Evolutionary conservation across 2,329 filamentous ascomycete species (phyloP), one percentile per base, ranked within the genome.

Genomic region (Thelonectria rubi): DNA sequence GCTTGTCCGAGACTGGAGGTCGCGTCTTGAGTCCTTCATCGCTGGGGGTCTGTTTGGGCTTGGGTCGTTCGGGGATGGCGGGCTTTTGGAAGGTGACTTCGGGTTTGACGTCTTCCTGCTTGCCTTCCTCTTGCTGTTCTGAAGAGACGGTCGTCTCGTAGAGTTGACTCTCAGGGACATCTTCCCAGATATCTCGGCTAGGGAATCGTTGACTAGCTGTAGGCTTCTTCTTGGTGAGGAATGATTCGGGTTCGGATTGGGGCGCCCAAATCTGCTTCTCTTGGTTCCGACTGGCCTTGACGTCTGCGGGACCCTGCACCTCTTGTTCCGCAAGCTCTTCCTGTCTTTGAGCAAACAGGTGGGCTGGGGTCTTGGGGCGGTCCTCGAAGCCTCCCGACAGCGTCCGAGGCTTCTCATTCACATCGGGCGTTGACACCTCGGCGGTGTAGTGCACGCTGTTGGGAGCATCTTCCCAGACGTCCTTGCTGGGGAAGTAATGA

Each of bases 401-500:
- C 64, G 68, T 73, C 75, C 71, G 66, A 77, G 72, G 65, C 88
- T 71, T 72, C 30, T 75, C 79, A 61, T 63, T 77, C 65, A 73
- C 79, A 67, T 74, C 91, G 1, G 93, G 93, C 0, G 92, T 95
- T 3, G 90, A 92, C 8, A 98, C 94, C 62, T 92, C 93, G 3
- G 94, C 89, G 34, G 87, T 89, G 72, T 86, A 88, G 72, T 95
- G 88, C 54, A 92, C 83, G 77, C 93, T 97, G 73, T 89, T 91
- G 4, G 96, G 95, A 0, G 93, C 90, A 75, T 99, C 96, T 79
- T 99, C 95, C 95, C 95, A 99, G 42, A 98, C 87, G 75, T 99
- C 95, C 75, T 94, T 91, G 76, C 94, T 97, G 1, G 95, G 95
- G 77, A 99, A 99, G 64, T 85, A 78, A 62, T 90, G 90, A 65